These are phyloP conservation scores for Microbotryum intermedium DNA, from an alignment of 1,284 basidiomycete genomes.

Conservation along the genomic window DNA sequence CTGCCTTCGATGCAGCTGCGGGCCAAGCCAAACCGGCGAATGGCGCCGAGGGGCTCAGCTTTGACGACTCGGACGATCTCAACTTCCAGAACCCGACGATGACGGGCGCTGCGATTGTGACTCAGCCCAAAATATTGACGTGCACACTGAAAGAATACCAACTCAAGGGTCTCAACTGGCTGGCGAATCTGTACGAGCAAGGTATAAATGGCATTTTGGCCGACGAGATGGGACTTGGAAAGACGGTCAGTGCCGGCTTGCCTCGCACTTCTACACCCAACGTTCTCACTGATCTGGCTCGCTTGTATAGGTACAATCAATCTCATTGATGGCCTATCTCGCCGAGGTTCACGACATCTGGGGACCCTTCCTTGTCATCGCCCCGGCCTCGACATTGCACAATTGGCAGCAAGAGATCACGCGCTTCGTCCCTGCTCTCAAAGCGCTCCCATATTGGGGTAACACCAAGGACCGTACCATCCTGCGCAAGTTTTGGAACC, in stretches of 20 bases:
- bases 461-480: constrained; percentile 93
- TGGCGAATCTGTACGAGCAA: constrained; percentile 95
- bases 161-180: constrained; percentile 95
- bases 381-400: constrained; percentile 93
- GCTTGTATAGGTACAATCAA: constrained; percentile 57
- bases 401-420: constrained; percentile 99
- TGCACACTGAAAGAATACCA: constrained; percentile 98
- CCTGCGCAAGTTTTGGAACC: constrained; percentile 95
- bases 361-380: constrained; percentile 99
- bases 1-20: constrained; percentile 74
- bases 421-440: constrained; percentile 86
- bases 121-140: constrained; percentile 93
- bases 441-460: constrained; percentile 97
- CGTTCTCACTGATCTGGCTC: too few relatives aligned
- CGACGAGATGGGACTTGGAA: constrained; percentile 70
- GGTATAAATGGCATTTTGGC: constrained; percentile 98
- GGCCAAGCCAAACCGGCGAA: constrained; percentile 19
- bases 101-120: constrained; percentile 72
- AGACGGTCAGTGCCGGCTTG: constrained; percentile 59
- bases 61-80: constrained; percentile 77
- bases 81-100: constrained; percentile 99
- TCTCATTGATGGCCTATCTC: constrained; percentile 90
- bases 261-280: too few relatives aligned
- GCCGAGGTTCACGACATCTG: constrained; percentile 97
- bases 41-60: constrained; percentile 21